Evolutionary conservation across 140 eudicot species (phyloP), one percentile per base, ranked within the genome.

Genomic region (Cichorium intybus): DNA sequence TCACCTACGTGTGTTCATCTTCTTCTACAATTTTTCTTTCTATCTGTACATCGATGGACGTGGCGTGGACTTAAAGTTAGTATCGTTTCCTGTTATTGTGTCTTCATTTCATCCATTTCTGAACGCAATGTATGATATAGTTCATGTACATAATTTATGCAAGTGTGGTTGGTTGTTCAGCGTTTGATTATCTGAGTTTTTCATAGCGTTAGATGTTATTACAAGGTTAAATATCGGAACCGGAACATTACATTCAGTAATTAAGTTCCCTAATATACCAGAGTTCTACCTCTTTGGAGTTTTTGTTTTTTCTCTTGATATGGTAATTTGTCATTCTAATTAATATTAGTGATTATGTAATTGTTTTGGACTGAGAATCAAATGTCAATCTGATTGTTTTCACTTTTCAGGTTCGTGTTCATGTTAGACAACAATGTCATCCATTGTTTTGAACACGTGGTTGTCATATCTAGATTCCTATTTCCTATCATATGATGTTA

Each of bases 61-160:
- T 70, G 68, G 49, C 17, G 73, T 66, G 7, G 88, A 82, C 11
- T 60, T 82, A 48, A 65, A 60, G 96, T 85, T 41, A 46, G 81
- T 59, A 3, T 27, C 10, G 14, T 5, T 34, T 66, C 2, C 7
- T 33, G 24, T 34, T 33, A 2, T 23, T 52, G 27, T 10, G 1
- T 56, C 33, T 41, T 35, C 26, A 10, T 68, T 14, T 24, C 51
- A 23, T 20, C 8, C 17, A 12, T 66, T 27, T 16, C 33, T 24
- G 43, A 14, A 28, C 14, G 23, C 54, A 21, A 8, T 33, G 10
- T 60, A 9, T 58, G 24, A 74, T 2, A 10, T 43, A 48, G 62
- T 35, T 63, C 41, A n/a, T 47, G 37, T 17, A 23, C 43, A 61
- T 51, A 2, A 26, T 26, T 51, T 46, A 17, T 24, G 53, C 37